Evolutionary conservation across 441 rosid genomes (phyloP).

Genomic region (Populus hybrid): DNA sequence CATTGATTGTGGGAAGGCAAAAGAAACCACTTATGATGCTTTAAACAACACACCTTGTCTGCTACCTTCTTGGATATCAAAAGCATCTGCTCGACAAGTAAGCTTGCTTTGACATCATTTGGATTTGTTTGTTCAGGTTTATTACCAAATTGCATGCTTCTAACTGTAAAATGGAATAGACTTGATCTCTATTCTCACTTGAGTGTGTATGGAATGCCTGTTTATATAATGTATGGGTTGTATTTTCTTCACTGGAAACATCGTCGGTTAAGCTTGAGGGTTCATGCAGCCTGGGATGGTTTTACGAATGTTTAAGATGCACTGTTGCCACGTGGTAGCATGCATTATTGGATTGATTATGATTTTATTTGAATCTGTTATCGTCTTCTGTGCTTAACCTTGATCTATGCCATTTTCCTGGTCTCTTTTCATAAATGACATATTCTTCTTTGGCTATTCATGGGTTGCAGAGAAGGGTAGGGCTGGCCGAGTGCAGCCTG

Average conservation of each 20-base stretch:
- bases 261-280: background rate
- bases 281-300: background rate
- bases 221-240: conserved; percentile 1
- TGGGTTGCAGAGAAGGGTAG: conserved; percentile 82
- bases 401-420: conserved; percentile 9
- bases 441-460: conserved; percentile 16
- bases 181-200: background rate
- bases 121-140: background rate
- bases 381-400: conserved; percentile 3
- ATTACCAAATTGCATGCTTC: background rate
- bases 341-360: background rate
- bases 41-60: conserved; percentile 97
- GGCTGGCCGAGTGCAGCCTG: conserved; percentile 97
- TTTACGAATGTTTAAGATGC: background rate
- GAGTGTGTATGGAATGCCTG: background rate
- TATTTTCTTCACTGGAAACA: conserved; percentile 1
- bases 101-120: conserved; percentile 19
- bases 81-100: conserved; percentile 96
- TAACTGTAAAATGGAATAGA: background rate
- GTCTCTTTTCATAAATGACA: conserved; percentile 9
- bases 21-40: conserved; percentile 99
- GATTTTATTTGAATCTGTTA: conserved; percentile 10
- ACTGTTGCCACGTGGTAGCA: background rate
- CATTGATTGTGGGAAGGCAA: conserved; percentile 98
- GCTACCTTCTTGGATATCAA: conserved; percentile 97